Evolutionary conservation across 2,329 filamentous ascomycete genomes (phyloP), one percentile per base, ranked within the genome.

Genomic region (Elsinoe ampelina): DNA sequence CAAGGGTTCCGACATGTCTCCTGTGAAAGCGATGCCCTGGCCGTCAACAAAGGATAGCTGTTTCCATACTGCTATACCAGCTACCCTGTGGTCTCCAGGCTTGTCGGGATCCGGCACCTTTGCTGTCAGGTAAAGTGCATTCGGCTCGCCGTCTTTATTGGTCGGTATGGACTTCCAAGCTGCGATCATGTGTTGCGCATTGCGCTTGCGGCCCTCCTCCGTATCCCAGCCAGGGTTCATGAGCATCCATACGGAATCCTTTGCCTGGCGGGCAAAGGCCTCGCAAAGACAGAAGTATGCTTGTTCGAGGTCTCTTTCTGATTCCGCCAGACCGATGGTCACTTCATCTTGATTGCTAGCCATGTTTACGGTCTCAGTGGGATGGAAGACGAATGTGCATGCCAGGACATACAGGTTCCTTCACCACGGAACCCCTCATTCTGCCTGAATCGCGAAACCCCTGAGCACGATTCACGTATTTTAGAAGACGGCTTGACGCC

Each of bases 221-320:
- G 75, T 79, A 35, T 81, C 73, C 79, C 80, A 83, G 15, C 71
- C 75, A 0, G 80, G 80, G 58, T 80, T 80, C 67, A 77, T 71
- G 58, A 69, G 67, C 1, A 68, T 71, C 76, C 77, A 83, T 54
- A 82, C 66, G 5, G 69, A 71, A 63, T 83, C 80, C 26, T 67
- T 66, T 11, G 70, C 70, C 62, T 83, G 80, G 13, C 64, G 64
- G 20, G 78, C 80, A 59, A 83, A 83, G 5, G 72, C 68, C 58
- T 70, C 69, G 57, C 66, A 65, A 11, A 69, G 56, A 60, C 66
- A 69, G 47, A 68, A 34, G 20, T 38, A 22, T 8, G 26, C 48
- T n/a, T 52, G 48, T 34, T 39, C 48, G n/a, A 52, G 36, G 48
- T 52, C 48, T 13, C 17, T n/a, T 5, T 52, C 48, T 2, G 48